A percentile compares a stretch with the other conserved stretches of the same genome.
These are phyloP conservation scores for Coemansia sp. DNA, from an alignment of 192 early-diverging fungal genomes.

Conservation along the genomic window DNA sequence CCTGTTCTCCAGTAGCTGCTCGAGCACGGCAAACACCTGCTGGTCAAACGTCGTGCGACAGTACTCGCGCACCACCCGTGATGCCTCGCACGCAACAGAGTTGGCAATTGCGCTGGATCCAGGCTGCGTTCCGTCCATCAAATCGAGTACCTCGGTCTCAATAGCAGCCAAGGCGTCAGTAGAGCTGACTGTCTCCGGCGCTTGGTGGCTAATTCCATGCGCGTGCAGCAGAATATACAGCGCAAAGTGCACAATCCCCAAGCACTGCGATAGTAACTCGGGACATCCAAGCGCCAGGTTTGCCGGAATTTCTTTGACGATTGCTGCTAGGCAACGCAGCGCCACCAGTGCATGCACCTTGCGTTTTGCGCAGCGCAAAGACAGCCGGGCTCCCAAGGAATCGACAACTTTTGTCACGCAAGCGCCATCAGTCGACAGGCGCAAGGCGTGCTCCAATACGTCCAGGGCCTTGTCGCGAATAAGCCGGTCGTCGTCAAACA, in stretches of 20 bases:
- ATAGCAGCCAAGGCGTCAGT: not conserved
- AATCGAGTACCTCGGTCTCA: not conserved
- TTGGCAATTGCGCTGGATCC: not conserved
- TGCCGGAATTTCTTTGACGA: constrained; percentile 14
- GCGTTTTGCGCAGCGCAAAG: not conserved
- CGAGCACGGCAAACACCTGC: constrained; percentile 1
- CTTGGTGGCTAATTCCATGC: not conserved
- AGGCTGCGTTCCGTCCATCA: not conserved
- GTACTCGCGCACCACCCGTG: constrained; percentile 36
- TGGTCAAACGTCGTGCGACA: constrained; percentile 14
- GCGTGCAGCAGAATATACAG: not conserved
- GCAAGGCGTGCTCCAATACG: constrained; percentile 26
- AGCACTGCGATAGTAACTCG: not conserved
- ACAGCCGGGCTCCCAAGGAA: not conserved
- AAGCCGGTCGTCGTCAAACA: constrained; percentile 33
- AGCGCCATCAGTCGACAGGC: not conserved
- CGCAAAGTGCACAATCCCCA: not conserved
- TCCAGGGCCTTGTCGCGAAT: constrained; percentile 50
- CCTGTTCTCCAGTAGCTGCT: constrained; percentile 11
- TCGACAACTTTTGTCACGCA: not conserved
- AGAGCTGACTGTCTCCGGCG: not conserved
- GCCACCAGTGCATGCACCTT: constrained; percentile 7
- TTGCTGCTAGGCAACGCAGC: constrained; percentile 30
- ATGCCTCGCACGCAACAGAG: constrained; percentile 26
- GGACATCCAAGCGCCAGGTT: not conserved